These are phyloP conservation scores for Lactarius quietus DNA, from an alignment of 768 basidiomycete genomes.

Conservation along the genomic window DNA sequence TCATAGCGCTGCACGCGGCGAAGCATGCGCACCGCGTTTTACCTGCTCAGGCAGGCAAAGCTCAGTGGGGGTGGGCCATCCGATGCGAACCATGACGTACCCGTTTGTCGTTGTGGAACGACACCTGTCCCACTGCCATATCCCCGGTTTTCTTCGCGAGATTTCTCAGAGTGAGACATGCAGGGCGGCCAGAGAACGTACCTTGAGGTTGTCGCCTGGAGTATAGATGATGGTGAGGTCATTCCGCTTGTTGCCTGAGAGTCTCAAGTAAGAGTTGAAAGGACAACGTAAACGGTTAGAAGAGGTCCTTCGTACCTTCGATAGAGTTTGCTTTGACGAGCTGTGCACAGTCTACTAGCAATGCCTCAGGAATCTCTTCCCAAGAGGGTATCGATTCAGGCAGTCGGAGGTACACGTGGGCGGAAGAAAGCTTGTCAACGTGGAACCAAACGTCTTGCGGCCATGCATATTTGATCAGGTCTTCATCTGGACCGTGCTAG, in stretches of 20 bases:
- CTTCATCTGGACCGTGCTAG: slow-evolving; percentile 65
- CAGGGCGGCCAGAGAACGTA: slow-evolving; percentile 30
- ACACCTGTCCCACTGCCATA: slow-evolving; percentile 96
- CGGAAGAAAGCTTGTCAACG: slow-evolving; percentile 96
- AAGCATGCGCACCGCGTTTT: slow-evolving; percentile 56
- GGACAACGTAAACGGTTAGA: not conserved
- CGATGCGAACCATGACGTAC: slow-evolving; percentile 38
- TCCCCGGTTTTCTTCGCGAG: slow-evolving; percentile 84
- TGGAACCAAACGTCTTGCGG: slow-evolving; percentile 92
- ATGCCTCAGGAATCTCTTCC: slow-evolving; percentile 78
- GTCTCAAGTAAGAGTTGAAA: not conserved
- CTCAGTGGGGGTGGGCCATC: not conserved
- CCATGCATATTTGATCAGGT: slow-evolving; percentile 90
- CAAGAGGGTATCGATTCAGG: slow-evolving; percentile 70
- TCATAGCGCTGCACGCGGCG: not conserved
- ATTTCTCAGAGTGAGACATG: not conserved
- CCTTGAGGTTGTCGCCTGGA: slow-evolving; percentile 89
- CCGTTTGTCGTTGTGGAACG: slow-evolving; percentile 88
- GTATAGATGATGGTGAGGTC: slow-evolving; percentile 93
- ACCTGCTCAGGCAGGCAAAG: slow-evolving; percentile 45
- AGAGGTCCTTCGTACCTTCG: slow-evolving; percentile 82
- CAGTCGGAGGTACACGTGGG: slow-evolving; percentile 95
- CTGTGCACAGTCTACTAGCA: slow-evolving; percentile 86
- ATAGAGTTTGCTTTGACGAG: slow-evolving; percentile 98
- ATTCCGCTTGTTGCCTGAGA: slow-evolving; percentile 90